These are phyloP conservation scores for Trichoderma harzianum DNA, from an alignment of 2,329 filamentous ascomycete species.

Conservation along the genomic window DNA sequence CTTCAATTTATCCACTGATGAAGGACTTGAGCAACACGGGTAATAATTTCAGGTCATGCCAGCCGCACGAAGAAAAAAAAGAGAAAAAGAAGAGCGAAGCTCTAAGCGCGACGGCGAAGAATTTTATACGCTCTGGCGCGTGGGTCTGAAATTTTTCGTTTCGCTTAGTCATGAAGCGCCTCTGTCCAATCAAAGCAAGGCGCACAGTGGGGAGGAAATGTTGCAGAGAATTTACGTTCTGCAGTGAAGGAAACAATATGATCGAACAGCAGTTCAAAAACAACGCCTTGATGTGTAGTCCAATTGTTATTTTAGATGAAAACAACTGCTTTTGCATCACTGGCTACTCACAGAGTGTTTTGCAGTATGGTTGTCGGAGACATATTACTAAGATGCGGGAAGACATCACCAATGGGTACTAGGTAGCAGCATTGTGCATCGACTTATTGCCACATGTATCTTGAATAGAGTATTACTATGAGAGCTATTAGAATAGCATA, in stretches of 20 bases:
- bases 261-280: not conserved
- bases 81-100: constrained; percentile 35
- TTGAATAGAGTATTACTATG: too few relatives aligned
- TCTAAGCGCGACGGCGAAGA: constrained; percentile 20
- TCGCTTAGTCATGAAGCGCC: constrained; percentile 23
- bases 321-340: not conserved
- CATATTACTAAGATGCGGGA: too few relatives aligned
- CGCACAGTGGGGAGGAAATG: not conserved
- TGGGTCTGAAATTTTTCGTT: not conserved
- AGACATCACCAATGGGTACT: too few relatives aligned
- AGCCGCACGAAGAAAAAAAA: constrained; percentile 73
- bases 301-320: not conserved
- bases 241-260: not conserved
- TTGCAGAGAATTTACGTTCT: not conserved
- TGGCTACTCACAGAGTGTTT: too few relatives aligned
- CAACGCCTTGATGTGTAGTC: not conserved
- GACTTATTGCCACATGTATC: too few relatives aligned
- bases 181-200: not conserved
- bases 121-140: constrained; percentile 30
- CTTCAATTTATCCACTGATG: constrained; percentile 55
- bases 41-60: constrained; percentile 65
- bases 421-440: too few relatives aligned
- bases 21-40: constrained; percentile 77
- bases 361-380: too few relatives aligned
- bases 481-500: too few relatives aligned